Evolutionary conservation across 2,329 filamentous ascomycete genomes (phyloP).

Genomic region (Phoma sp.): DNA sequence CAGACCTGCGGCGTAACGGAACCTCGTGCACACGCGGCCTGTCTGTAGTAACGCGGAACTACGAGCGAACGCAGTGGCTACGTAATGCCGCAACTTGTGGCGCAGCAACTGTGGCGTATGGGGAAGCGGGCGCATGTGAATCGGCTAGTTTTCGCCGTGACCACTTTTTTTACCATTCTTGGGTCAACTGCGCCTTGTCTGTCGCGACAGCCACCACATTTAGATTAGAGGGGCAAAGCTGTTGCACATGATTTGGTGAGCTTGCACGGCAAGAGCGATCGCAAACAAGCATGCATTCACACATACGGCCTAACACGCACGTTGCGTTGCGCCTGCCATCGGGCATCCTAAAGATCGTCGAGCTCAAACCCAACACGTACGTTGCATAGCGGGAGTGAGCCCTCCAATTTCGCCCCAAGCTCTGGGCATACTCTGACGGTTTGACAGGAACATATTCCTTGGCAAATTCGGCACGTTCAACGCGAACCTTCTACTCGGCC

Average conservation of each 20-base stretch:
- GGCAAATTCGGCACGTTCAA: conserved; percentile 94
- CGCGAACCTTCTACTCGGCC: conserved; percentile 86
- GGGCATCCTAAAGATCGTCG: conserved; percentile 62
- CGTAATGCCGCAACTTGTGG: neutral
- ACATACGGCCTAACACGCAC: conserved; percentile 58
- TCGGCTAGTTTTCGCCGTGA: conserved; percentile 3
- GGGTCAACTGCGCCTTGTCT: neutral
- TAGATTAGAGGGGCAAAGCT: conserved; percentile 1
- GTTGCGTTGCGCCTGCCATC: conserved; percentile 64
- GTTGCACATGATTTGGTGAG: conserved; percentile 21
- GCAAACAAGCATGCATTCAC: conserved; percentile 49
- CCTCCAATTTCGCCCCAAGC: conserved; percentile 12
- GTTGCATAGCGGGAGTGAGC: conserved; percentile 52
- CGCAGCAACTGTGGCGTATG: conserved; percentile 10
- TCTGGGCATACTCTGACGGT: neutral
- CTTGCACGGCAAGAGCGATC: conserved; percentile 1
- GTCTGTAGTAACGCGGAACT: conserved; percentile 1
- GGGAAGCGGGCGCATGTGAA: conserved; percentile 11
- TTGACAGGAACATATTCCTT: conserved; percentile 76
- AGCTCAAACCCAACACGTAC: conserved; percentile 69
- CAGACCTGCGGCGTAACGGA: neutral
- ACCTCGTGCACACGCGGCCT: conserved; percentile 9
- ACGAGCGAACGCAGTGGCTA: neutral
- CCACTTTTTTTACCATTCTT: conserved; percentile 2
- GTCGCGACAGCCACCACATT: conserved; percentile 13